Conservation (phyloP, 352 stramenopile genomes). For the Nothophytophthora sp. region DNA sequence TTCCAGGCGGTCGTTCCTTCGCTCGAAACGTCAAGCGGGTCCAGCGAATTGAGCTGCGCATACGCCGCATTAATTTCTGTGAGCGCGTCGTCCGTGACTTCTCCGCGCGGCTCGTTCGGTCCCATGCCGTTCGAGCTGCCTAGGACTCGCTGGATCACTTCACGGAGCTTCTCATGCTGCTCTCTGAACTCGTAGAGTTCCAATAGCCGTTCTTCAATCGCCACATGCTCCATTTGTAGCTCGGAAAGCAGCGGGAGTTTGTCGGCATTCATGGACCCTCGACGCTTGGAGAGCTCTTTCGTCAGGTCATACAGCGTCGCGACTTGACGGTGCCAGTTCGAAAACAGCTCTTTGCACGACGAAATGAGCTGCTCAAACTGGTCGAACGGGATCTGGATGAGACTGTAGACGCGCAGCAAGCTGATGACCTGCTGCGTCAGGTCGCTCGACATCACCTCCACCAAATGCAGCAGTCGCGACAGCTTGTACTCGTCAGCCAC, state of each 20-base stretch:
- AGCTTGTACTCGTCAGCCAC: slow-evolving; percentile 90
- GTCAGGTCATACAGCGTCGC: slow-evolving; percentile 84
- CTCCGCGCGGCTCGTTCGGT: slow-evolving; percentile 41
- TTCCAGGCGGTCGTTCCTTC: slow-evolving; percentile 86
- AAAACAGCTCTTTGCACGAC: slow-evolving; percentile 85
- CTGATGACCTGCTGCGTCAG: slow-evolving; percentile 81
- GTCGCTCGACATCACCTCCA: slow-evolving; percentile 89
- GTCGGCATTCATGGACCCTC: slow-evolving; percentile 79
- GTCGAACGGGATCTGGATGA: slow-evolving; percentile 85
- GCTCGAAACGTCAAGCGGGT: slow-evolving; percentile 86
- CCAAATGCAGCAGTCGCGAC: slow-evolving; percentile 69
- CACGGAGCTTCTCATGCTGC: slow-evolving; percentile 90
- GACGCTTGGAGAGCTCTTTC: slow-evolving; percentile 86
- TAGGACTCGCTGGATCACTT: slow-evolving; percentile 88
- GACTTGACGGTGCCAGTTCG: slow-evolving; percentile 86
- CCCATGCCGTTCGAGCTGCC: slow-evolving; percentile 37
- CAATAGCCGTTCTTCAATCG: slow-evolving; percentile 86
- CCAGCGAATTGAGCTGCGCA: slow-evolving; percentile 70
- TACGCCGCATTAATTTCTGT: slow-evolving; percentile 91
- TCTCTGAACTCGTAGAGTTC: slow-evolving; percentile 91
- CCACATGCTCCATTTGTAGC: slow-evolving; percentile 84
- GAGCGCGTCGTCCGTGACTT: slow-evolving; percentile 81
- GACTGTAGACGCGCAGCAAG: slow-evolving; percentile 78
- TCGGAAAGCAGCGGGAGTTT: slow-evolving; percentile 80
- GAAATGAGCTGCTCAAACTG: slow-evolving; percentile 79